phyloP scores from a whole-genome alignment of 345 rosid genomes.

The Pugionium dolabratum region DNA sequence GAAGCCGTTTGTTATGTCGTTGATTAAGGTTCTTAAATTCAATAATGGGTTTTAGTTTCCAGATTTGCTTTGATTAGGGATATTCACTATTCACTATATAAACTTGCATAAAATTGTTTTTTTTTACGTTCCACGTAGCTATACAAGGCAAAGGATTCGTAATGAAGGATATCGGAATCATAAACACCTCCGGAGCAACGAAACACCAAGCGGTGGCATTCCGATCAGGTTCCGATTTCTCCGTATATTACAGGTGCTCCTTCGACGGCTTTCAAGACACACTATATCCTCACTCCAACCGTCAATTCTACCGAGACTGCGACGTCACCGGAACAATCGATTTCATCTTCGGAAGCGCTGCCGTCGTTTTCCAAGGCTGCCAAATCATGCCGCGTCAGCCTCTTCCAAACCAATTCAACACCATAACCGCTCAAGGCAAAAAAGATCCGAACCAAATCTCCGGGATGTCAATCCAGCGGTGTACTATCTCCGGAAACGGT shows the following conservation, averaged over 20 bases:
- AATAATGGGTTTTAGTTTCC: too few species aligned
- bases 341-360: constrained; percentile 88
- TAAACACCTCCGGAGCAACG: constrained; percentile 73
- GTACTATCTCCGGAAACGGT: constrained; percentile 39
- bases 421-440: constrained; percentile 93
- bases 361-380: constrained; percentile 74
- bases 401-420: constrained; percentile 64
- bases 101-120: background rate
- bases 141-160: constrained; percentile 75
- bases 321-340: constrained; percentile 83
- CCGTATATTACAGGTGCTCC: constrained; percentile 57
- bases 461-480: constrained; percentile 80
- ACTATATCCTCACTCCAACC: constrained; percentile 85
- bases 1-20: too few species aligned
- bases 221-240: constrained; percentile 78
- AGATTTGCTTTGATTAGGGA: too few species aligned
- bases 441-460: constrained; percentile 84
- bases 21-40: too few species aligned
- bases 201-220: constrained; percentile 96
- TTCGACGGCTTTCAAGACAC: constrained; percentile 87
- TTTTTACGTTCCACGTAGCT: constrained; percentile 43
- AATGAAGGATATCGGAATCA: constrained; percentile 63
- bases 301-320: constrained; percentile 83
- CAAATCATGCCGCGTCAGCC: constrained; percentile 76
- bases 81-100: background rate